Evolutionary conservation across 352 stramenopile genomes (phyloP).

Genomic region (Pythium brassicae): DNA sequence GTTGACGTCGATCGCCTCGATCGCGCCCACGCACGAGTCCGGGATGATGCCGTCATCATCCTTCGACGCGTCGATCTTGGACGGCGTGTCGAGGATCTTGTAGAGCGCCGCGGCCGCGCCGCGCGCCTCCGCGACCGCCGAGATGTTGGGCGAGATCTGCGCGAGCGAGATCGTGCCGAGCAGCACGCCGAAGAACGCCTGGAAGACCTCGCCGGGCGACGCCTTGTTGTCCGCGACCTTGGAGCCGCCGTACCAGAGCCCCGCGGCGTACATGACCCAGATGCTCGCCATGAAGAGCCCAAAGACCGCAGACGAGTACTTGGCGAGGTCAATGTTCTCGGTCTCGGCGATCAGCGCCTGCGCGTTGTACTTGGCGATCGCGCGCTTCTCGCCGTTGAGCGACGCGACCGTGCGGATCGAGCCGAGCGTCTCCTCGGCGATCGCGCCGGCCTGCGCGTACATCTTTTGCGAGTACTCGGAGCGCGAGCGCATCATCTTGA

Average conservation of each 20-base stretch:
- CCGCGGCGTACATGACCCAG: slow-evolving; percentile 41
- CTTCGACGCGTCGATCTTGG: slow-evolving; percentile 36
- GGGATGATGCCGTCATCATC: slow-evolving; percentile 20
- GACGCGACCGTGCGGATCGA: slow-evolving; percentile 54
- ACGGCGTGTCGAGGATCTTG: slow-evolving; percentile 43
- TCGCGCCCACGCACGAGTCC: slow-evolving; percentile 21
- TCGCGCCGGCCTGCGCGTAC: slow-evolving; percentile 42
- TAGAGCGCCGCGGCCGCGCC: slow-evolving; percentile 38
- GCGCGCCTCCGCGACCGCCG: slow-evolving; percentile 29
- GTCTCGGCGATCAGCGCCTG: slow-evolving; percentile 24
- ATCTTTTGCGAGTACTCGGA: slow-evolving; percentile 30
- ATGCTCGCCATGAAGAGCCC: slow-evolving; percentile 33
- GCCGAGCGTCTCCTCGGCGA: slow-evolving; percentile 58
- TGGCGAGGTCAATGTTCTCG: slow-evolving; percentile 26
- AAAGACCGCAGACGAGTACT: slow-evolving; percentile 20
- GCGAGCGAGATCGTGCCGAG: slow-evolving; percentile 34
- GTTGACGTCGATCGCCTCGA: slow-evolving; percentile 41
- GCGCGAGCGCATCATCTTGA: slow-evolving; percentile 18
- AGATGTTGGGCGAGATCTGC: slow-evolving; percentile 42
- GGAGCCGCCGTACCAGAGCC: slow-evolving; percentile 55
- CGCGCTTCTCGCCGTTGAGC: slow-evolving; percentile 36
- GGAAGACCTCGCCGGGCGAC: slow-evolving; percentile 32
- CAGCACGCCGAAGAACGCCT: slow-evolving; percentile 36
- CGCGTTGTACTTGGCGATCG: slow-evolving; percentile 34
- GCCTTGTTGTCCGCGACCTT: slow-evolving; percentile 31